Percentiles rank a stretch among this genome's conserved stretches.
These are phyloP conservation scores for Fusarium sp. DNA, from an alignment of 2,329 filamentous ascomycete genomes.

Conservation along the genomic window DNA sequence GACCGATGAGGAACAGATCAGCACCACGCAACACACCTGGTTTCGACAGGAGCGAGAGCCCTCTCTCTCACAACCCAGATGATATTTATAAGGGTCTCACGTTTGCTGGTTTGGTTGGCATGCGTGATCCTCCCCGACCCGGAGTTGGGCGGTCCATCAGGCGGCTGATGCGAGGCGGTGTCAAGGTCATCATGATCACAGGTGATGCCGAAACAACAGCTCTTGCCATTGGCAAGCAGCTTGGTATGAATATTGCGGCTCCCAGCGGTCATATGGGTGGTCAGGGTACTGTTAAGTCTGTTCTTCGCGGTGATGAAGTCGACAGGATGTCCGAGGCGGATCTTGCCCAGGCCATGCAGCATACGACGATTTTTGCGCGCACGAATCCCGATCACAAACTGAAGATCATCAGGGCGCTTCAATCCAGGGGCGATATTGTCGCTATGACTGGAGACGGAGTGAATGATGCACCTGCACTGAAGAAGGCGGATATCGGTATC, in stretches of 20 bases:
- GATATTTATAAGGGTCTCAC: constrained; percentile 82
- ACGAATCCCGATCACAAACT: constrained; percentile 98
- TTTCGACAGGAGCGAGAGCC: constrained; percentile 51
- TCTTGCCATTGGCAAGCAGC: constrained; percentile 87
- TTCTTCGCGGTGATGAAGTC: constrained; percentile 89
- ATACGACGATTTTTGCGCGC: constrained; percentile 92
- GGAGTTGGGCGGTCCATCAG: constrained; percentile 90
- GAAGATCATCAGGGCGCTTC: constrained; percentile 92
- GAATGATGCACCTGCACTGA: constrained; percentile 94
- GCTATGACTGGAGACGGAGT: constrained; percentile 99
- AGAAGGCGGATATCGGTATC: constrained; percentile 97
- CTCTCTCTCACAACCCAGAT: constrained; percentile 61
- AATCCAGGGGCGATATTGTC: constrained; percentile 92
- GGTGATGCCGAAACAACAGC: constrained; percentile 96
- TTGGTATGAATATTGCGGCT: constrained; percentile 85
- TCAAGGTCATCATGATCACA: constrained; percentile 99
- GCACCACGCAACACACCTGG: constrained; percentile 61
- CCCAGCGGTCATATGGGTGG: constrained; percentile 60
- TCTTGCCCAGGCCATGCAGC: constrained; percentile 81
- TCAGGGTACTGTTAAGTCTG: constrained; percentile 70
- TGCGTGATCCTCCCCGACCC: constrained; percentile 94
- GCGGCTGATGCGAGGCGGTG: constrained; percentile 88
- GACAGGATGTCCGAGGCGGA: constrained; percentile 89
- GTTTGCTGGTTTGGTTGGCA: constrained; percentile 92
- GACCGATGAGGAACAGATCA: constrained; percentile 54